These are phyloP conservation scores for Hura crepitans DNA, from an alignment of 441 rosid species.

Conservation along the genomic window DNA sequence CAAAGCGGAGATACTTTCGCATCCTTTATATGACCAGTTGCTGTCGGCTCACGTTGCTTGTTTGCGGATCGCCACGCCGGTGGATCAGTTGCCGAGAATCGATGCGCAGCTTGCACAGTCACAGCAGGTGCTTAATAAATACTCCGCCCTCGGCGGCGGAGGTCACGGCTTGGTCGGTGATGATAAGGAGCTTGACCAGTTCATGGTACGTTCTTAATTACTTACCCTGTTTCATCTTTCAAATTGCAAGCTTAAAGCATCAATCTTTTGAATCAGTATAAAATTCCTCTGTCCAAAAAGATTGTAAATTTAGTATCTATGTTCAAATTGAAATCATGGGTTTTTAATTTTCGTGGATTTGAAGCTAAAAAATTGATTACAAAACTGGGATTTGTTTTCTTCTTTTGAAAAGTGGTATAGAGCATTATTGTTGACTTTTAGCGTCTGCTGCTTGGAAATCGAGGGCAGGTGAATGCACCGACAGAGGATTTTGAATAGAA, in stretches of 20 bases:
- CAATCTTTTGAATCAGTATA: neutral
- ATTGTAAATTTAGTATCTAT: slow-evolving; percentile 1
- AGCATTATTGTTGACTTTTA: too few species aligned
- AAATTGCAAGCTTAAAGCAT: neutral
- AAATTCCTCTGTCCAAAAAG: neutral
- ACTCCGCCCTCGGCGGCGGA: slow-evolving; percentile 60
- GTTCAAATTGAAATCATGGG: slow-evolving; percentile 8
- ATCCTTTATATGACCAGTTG: slow-evolving; percentile 88
- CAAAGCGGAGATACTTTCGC: slow-evolving; percentile 82
- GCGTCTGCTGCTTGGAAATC: neutral
- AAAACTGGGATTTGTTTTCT: neutral
- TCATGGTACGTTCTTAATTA: slow-evolving; percentile 54
- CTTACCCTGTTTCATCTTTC: neutral
- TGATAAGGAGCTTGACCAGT: slow-evolving; percentile 94
- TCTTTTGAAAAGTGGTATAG: too few species aligned
- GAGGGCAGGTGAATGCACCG: slow-evolving; percentile 21
- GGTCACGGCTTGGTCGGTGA: slow-evolving; percentile 63
- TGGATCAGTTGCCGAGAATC: slow-evolving; percentile 92
- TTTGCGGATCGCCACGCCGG: slow-evolving; percentile 92
- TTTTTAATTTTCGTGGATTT: neutral
- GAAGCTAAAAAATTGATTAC: neutral
- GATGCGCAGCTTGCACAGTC: slow-evolving; percentile 98
- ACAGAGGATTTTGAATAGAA: slow-evolving; percentile 5
- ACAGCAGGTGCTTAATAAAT: slow-evolving; percentile 82
- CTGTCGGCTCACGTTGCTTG: slow-evolving; percentile 93